Percentiles rank a stretch among this genome's conserved stretches.
Evolutionary conservation across 2,329 filamentous ascomycete genomes (phyloP).

Genomic region (Trichoderma sp.): DNA sequence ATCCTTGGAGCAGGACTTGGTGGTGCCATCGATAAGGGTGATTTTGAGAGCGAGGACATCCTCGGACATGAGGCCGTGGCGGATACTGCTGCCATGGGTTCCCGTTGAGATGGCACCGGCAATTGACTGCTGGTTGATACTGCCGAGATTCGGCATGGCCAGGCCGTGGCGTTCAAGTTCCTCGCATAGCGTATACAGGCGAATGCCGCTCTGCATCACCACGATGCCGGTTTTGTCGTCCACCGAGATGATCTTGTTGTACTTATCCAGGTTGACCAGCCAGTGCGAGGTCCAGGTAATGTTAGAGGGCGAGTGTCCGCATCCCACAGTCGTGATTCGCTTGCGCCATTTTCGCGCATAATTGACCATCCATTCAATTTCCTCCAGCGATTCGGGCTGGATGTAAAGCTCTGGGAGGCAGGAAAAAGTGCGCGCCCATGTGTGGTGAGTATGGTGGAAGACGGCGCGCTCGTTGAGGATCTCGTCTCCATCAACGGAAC

Average conservation of each 20-base stretch:
- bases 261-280: slow-evolving; percentile 91
- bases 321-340: slow-evolving; percentile 83
- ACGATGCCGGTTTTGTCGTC: slow-evolving; percentile 67
- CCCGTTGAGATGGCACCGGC: slow-evolving; percentile 90
- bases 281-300: slow-evolving; percentile 91
- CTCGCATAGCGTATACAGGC: slow-evolving; percentile 71
- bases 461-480: slow-evolving; percentile 74
- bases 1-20: slow-evolving; percentile 68
- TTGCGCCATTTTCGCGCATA: slow-evolving; percentile 80
- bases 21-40: slow-evolving; percentile 77
- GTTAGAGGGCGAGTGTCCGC: slow-evolving; percentile 87
- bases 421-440: slow-evolving; percentile 93
- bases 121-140: slow-evolving; percentile 92
- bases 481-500: slow-evolving; percentile 30
- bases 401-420: slow-evolving; percentile 90
- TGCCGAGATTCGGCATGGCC: slow-evolving; percentile 88
- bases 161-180: slow-evolving; percentile 74
- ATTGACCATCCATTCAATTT: slow-evolving; percentile 80
- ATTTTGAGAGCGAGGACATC: slow-evolving; percentile 74
- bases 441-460: slow-evolving; percentile 75
- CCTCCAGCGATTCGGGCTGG: slow-evolving; percentile 73
- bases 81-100: slow-evolving; percentile 86
- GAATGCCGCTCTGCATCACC: slow-evolving; percentile 84
- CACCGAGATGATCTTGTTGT: slow-evolving; percentile 70
- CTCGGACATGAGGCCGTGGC: slow-evolving; percentile 82